Evolutionary conservation across 371 early-diverging fungal species (phyloP).

Genomic region (Mortierella sp.): DNA sequence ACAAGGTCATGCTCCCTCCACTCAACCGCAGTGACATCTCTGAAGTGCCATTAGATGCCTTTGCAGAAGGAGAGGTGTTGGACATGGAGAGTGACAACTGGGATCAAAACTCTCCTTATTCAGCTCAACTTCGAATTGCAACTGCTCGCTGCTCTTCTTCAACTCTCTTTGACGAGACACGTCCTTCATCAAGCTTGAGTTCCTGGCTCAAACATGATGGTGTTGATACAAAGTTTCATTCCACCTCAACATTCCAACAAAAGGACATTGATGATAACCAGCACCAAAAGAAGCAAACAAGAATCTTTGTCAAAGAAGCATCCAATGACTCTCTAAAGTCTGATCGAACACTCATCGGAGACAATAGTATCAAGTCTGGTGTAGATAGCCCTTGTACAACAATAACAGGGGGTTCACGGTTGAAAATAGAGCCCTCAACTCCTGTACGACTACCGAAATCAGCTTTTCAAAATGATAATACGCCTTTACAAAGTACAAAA

Average conservation of each 20-base stretch:
- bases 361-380: conserved; percentile 17
- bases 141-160: conserved; percentile 55
- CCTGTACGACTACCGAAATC: conserved; percentile 30
- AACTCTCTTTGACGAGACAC: conserved; percentile 49
- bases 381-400: conserved; percentile 26
- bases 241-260: conserved; percentile 11
- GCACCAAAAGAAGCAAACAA: background rate
- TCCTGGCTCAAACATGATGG: conserved; percentile 23
- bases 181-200: conserved; percentile 19
- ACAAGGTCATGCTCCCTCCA: conserved; percentile 28
- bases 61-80: conserved; percentile 45
- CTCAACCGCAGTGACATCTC: conserved; percentile 40
- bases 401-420: too few relatives aligned
- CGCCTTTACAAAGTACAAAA: conserved; percentile 13
- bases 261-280: background rate
- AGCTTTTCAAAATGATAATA: background rate
- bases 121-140: conserved; percentile 18
- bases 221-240: conserved; percentile 11
- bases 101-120: conserved; percentile 24
- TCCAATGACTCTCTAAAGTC: background rate
- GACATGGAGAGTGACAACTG: conserved; percentile 19
- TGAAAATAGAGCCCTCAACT: conserved; percentile 42
- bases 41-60: conserved; percentile 31
- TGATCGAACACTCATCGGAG: background rate
- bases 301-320: conserved; percentile 7